Evolutionary conservation across 2,329 filamentous ascomycete species (phyloP), one percentile per base, ranked within the genome.

Genomic region (Fusarium austroafricanum): DNA sequence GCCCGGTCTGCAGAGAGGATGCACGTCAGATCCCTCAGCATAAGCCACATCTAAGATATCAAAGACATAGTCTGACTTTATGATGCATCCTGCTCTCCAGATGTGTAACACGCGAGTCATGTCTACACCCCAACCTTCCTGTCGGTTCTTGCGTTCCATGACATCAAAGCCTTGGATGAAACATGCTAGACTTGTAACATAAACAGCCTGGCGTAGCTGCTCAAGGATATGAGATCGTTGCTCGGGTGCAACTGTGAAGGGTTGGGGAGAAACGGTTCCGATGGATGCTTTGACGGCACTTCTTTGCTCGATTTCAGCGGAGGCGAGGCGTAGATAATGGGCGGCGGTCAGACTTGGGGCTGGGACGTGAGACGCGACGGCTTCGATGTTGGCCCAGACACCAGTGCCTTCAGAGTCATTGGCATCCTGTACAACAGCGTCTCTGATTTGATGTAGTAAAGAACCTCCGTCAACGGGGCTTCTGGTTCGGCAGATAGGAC

Each of bases 61-160:
- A 5, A 85, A 84, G 61, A 92, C 89, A 68, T 87, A 83, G 67
- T 91, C 89, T 2, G 87, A 84, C 71, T 89, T 86, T 73, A 92
- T 92, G 75, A 92, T 92, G 76, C 90, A 92, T 10, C 90, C 90
- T 1, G 83, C 87, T 3, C 88, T 84, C 90, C 90, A 92, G 67
- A 92, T 88, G 72, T 86, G 82, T 45, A 88, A 78, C 4, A 87
- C 80, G 28, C 82, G 79, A 15, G 75, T 73, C 69, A 85, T 85
- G 67, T 86, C 77, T 58, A 89, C 82, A 39, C 81, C 79, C 89
- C 90, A 92, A 31, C 82, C 81, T 72, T 90, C 83, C 31, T 86
- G 79, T 40, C 81, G 78, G 71, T 89, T 86, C 1, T 87, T 86
- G 26, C 82, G 82, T 7, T 86, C 83, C 67, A 92, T 88, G 46